Percentiles rank a stretch among this genome's conserved stretches.
These are phyloP conservation scores for Quercus aquifolioides DNA, from an alignment of 306 rosid species.

Conservation along the genomic window DNA sequence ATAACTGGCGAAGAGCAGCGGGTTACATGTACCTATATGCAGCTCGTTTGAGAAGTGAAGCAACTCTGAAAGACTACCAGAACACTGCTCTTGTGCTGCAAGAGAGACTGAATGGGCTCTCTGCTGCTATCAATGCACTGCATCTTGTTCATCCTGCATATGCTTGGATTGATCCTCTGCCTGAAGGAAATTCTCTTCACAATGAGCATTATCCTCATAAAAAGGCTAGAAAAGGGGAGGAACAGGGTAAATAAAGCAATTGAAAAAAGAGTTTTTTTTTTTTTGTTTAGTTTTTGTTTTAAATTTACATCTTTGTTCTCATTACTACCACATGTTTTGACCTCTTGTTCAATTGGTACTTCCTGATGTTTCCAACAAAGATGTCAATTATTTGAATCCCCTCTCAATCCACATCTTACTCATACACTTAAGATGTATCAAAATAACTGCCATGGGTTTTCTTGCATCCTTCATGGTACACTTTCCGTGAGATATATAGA, in stretches of 20 bases:
- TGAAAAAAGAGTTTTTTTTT: neutral
- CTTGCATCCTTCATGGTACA: constrained; percentile 6
- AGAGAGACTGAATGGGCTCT: constrained; percentile 77
- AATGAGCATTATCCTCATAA: constrained; percentile 62
- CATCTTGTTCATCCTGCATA: constrained; percentile 85
- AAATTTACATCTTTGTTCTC: constrained; percentile 11
- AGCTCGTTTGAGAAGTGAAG: constrained; percentile 71
- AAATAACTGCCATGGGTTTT: neutral
- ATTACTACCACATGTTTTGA: neutral
- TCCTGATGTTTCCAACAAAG: too few relatives aligned
- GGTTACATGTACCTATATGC: constrained; percentile 74
- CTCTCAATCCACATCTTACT: too few relatives aligned
- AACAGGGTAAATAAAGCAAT: constrained; percentile 49
- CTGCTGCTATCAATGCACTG: constrained; percentile 81
- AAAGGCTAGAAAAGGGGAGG: constrained; percentile 63
- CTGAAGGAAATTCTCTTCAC: constrained; percentile 46
- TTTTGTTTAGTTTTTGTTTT: constrained; percentile 2
- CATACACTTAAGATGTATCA: too few relatives aligned
- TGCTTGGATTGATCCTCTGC: constrained; percentile 77
- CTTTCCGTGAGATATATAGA: neutral
- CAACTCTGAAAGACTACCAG: constrained; percentile 53
- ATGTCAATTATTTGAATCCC: too few relatives aligned
- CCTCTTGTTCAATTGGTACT: too few relatives aligned
- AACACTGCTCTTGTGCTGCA: constrained; percentile 56
- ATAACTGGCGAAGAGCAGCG: constrained; percentile 92